phyloP scores from a whole-genome alignment of 495 filamentous ascomycete species.

The Hypoxylon subgilvum region DNA sequence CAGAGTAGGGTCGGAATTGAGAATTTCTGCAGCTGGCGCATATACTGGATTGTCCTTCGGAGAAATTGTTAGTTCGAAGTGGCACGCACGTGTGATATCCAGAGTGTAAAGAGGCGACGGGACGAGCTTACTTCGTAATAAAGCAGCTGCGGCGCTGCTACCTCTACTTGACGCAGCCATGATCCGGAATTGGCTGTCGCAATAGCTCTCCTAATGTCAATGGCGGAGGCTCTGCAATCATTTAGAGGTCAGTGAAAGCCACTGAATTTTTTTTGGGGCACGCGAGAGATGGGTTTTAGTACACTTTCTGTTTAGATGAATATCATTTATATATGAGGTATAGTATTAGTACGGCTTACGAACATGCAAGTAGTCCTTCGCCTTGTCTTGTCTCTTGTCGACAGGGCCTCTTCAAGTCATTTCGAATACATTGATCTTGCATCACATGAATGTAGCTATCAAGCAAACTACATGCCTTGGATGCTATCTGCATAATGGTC shows the following conservation, averaged over 20 bases:
- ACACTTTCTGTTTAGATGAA: too few species aligned
- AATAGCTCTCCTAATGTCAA: constrained; percentile 21
- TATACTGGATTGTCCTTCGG: constrained; percentile 40
- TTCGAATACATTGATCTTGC: too few species aligned
- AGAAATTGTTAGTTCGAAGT: constrained; percentile 12
- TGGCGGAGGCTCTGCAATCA: constrained; percentile 28
- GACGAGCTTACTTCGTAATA: constrained; percentile 49
- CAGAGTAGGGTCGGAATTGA: constrained; percentile 41
- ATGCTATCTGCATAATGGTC: too few species aligned
- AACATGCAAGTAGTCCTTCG: too few species aligned
- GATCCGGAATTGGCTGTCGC: constrained; percentile 29
- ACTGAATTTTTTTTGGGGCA: constrained; percentile 42
- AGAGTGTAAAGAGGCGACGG: background rate
- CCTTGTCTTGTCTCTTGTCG: too few species aligned
- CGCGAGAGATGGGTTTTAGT: too few species aligned
- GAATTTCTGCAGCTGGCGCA: constrained; percentile 40
- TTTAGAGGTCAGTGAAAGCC: constrained; percentile 6
- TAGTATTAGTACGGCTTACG: too few species aligned
- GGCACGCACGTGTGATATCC: constrained; percentile 3
- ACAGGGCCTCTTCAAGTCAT: too few species aligned
- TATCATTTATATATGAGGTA: too few species aligned
- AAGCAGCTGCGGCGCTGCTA: constrained; percentile 44
- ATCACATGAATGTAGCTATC: too few species aligned
- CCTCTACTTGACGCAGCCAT: constrained; percentile 62
- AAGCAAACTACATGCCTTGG: too few species aligned